Evolutionary conservation across 2,329 filamentous ascomycete species (phyloP).

Genomic region (Colletotrichum spinosum): DNA sequence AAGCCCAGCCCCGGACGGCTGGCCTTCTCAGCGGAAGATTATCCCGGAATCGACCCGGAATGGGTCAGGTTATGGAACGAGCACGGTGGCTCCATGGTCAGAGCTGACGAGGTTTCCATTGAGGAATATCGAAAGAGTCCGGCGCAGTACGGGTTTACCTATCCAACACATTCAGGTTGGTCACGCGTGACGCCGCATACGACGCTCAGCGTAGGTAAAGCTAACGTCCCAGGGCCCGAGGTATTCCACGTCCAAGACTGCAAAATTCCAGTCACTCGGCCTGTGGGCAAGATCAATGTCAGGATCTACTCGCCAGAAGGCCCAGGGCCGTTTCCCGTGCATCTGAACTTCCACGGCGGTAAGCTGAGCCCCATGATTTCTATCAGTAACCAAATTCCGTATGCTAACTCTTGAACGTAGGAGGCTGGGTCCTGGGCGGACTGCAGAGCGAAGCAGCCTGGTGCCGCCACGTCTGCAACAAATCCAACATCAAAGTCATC

Average conservation of each 20-base stretch:
- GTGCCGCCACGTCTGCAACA: slow-evolving; percentile 44
- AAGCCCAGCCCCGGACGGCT: background rate
- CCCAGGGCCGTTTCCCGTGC: slow-evolving; percentile 42
- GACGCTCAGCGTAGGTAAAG: background rate
- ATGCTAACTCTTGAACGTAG: background rate
- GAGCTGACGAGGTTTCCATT: slow-evolving; percentile 44
- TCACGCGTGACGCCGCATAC: background rate
- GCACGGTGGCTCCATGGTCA: slow-evolving; percentile 42
- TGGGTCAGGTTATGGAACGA: slow-evolving; percentile 45
- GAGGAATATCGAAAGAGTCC: slow-evolving; percentile 43
- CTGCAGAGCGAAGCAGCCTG: slow-evolving; percentile 43
- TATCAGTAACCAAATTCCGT: accelerated
- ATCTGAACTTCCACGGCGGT: slow-evolving; percentile 44
- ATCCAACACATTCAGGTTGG: slow-evolving; percentile 42
- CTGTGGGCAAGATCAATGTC: slow-evolving; percentile 41
- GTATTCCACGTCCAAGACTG: slow-evolving; percentile 27
- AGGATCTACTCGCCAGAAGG: slow-evolving; percentile 44
- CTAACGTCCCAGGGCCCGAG: slow-evolving; percentile 1
- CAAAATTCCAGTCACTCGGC: slow-evolving; percentile 42
- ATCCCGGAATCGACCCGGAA: slow-evolving; percentile 42
- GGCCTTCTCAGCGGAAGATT: slow-evolving; percentile 27
- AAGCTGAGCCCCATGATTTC: background rate
- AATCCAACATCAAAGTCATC: slow-evolving; percentile 43
- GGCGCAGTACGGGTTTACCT: slow-evolving; percentile 45
- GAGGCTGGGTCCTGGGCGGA: slow-evolving; percentile 43